Percentiles rank a stretch among this genome's conserved stretches.
Conservation (phyloP, 306 rosid species). For the Fragaria vesca region DNA sequence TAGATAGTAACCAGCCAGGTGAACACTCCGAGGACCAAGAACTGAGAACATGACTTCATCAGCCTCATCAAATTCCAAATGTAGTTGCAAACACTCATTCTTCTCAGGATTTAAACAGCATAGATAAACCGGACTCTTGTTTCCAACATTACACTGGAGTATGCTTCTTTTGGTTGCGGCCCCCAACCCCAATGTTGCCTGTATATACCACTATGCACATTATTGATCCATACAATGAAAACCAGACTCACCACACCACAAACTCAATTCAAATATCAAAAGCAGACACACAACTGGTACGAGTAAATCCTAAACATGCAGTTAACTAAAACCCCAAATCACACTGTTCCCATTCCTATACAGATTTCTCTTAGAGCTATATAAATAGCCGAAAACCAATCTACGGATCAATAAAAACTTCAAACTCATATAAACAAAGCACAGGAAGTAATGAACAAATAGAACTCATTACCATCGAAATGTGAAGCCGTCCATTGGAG, state of each 20-base stretch:
- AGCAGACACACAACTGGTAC: not conserved
- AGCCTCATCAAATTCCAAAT: conserved; percentile 78
- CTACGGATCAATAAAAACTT: not conserved
- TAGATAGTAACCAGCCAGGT: conserved; percentile 71
- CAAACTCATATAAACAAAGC: not conserved
- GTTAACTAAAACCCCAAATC: not conserved
- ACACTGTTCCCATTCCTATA: not conserved
- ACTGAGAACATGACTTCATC: conserved; percentile 77
- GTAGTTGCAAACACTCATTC: conserved; percentile 68
- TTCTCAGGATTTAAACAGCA: conserved; percentile 74
- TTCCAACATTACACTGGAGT: conserved; percentile 89
- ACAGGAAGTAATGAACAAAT: not conserved
- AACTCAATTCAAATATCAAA: not conserved
- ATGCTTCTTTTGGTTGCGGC: conserved; percentile 53
- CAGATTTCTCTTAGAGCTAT: not conserved
- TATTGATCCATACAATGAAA: not conserved
- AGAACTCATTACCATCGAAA: conserved; percentile 59
- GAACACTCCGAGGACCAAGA: conserved; percentile 83
- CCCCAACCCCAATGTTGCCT: conserved; percentile 81
- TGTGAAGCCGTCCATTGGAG: conserved; percentile 73
- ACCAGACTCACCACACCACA: not conserved
- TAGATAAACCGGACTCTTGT: conserved; percentile 68
- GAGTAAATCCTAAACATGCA: not conserved
- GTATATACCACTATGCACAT: conserved; percentile 3
- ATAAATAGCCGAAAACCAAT: not conserved